Evolutionary conservation across 768 basidiomycete species (phyloP).

Genomic region (Lentinula lateritia): DNA sequence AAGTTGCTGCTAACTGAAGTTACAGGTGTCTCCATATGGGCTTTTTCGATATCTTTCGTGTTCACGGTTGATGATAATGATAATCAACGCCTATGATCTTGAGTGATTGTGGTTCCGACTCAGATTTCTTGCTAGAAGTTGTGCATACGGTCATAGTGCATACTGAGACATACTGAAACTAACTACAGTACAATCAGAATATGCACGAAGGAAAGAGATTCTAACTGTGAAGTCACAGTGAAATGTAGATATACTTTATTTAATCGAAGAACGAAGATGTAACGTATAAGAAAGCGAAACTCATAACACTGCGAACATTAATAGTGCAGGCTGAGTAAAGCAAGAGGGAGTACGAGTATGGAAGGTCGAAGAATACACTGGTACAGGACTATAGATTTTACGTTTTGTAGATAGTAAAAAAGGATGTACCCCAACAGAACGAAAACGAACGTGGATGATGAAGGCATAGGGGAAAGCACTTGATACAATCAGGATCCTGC

Average conservation of each 20-base stretch:
- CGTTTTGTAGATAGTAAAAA: not conserved
- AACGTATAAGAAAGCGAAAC: not conserved
- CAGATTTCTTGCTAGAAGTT: not conserved
- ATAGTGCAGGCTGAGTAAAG: not conserved
- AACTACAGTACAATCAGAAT: not conserved
- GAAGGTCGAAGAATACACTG: not conserved
- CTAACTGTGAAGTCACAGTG: not conserved
- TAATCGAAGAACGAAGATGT: not conserved
- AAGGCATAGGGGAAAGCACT: not conserved
- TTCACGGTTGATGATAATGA: too few species aligned
- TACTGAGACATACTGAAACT: not conserved
- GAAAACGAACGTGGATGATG: not conserved
- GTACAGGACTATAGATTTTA: not conserved
- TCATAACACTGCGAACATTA: not conserved
- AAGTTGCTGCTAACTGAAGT: conserved; percentile 44
- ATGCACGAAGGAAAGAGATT: not conserved
- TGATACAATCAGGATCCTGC: conserved; percentile 1
- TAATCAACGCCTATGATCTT: too few species aligned
- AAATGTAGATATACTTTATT: not conserved
- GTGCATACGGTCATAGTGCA: not conserved
- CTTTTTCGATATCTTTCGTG: too few species aligned
- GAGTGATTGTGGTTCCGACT: too few species aligned
- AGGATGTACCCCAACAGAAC: not conserved
- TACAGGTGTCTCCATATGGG: too few species aligned
- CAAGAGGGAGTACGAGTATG: not conserved